These are phyloP conservation scores for Suhomyces chickasaworum DNA, from an alignment of 1,139 yeast genomes.

Conservation along the genomic window DNA sequence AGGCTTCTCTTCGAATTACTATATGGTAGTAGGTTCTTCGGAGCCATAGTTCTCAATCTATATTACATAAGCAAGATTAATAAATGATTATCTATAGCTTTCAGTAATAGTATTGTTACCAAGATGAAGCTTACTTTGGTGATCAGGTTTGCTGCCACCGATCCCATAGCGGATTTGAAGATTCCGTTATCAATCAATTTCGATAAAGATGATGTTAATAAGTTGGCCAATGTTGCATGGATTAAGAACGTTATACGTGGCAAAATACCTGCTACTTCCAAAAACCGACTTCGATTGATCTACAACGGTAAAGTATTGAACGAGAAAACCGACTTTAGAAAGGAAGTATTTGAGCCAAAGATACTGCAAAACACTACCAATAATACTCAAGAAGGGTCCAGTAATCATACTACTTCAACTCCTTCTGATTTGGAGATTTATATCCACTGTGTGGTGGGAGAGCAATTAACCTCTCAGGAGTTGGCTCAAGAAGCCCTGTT, in stretches of 20 bases:
- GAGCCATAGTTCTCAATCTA: background rate
- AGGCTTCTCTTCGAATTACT: too few relatives aligned
- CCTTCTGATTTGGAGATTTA: constrained; percentile 37
- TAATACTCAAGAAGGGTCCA: background rate
- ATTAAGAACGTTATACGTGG: constrained; percentile 33
- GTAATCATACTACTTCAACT: background rate
- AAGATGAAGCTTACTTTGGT: constrained; percentile 26
- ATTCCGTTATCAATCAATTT: constrained; percentile 34
- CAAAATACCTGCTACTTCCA: constrained; percentile 28
- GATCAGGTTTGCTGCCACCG: constrained; percentile 35
- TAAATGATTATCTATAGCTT: background rate
- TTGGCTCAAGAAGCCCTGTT: constrained; percentile 61
- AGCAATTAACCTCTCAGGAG: constrained; percentile 58
- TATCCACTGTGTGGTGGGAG: constrained; percentile 84
- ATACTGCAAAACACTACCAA: constrained; percentile 7
- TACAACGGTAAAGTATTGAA: constrained; percentile 73
- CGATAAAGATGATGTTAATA: constrained; percentile 37
- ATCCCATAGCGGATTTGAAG: constrained; percentile 30
- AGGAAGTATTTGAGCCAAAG: constrained; percentile 47
- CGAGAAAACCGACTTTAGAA: constrained; percentile 56
- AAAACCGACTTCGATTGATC: constrained; percentile 66
- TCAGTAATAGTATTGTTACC: too few relatives aligned
- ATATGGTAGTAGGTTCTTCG: too few relatives aligned
- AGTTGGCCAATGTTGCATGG: constrained; percentile 35
- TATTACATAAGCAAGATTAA: background rate